A percentile compares a stretch with the other conserved stretches of the same genome.
Conservation (phyloP, 495 filamentous ascomycete genomes). For the Lepraria neglecta region DNA sequence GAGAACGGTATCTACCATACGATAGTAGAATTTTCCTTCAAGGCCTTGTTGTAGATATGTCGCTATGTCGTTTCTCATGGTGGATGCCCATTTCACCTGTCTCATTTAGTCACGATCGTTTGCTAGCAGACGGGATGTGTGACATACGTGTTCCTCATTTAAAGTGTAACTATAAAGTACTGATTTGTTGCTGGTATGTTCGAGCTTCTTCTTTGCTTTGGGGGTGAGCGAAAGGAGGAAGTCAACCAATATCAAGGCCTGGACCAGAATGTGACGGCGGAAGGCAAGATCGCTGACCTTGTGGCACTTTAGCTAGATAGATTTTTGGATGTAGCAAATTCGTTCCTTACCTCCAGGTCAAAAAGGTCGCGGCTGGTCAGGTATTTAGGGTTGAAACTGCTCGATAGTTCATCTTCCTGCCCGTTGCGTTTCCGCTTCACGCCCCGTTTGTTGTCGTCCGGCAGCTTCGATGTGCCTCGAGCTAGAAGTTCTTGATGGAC, state of each 20-base stretch:
- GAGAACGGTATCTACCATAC: conserved; percentile 92
- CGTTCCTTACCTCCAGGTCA: conserved; percentile 68
- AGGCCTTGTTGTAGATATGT: conserved; percentile 68
- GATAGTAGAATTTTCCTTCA: conserved; percentile 88
- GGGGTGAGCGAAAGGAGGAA: conserved; percentile 83
- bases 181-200: conserved; percentile 68
- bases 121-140: neutral
- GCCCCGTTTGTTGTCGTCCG: conserved; percentile 55
- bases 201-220: conserved; percentile 71
- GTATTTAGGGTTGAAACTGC: conserved; percentile 92
- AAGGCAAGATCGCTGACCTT: conserved; percentile 91
- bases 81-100: conserved; percentile 65
- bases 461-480: conserved; percentile 42
- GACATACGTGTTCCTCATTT: conserved; percentile 71
- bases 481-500: conserved; percentile 64
- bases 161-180: conserved; percentile 74
- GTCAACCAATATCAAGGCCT: conserved; percentile 87
- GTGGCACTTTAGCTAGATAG: neutral
- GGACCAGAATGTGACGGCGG: conserved; percentile 84
- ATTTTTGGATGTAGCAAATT: neutral
- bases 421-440: conserved; percentile 67
- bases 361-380: conserved; percentile 92
- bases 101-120: conserved; percentile 11
- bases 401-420: conserved; percentile 56
- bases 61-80: conserved; percentile 66